These are phyloP conservation scores for Medicago ruthenica DNA, from an alignment of 306 rosid genomes.

Conservation along the genomic window DNA sequence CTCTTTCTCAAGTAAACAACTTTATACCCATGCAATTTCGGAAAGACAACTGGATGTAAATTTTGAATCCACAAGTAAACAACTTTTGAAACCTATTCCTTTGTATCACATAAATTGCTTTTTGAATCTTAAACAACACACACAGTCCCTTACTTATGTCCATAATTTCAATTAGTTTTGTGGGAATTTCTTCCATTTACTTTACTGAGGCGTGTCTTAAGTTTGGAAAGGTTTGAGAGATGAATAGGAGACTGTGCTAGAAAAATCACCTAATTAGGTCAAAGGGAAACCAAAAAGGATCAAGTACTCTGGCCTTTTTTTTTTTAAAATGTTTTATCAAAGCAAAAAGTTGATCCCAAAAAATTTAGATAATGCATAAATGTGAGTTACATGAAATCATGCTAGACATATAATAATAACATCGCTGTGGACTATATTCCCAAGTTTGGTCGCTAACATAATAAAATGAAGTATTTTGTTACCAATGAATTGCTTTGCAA, in stretches of 20 bases:
- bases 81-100: conserved; percentile 2
- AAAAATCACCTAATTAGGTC: background rate
- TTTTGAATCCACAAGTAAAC: background rate
- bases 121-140: background rate
- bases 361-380: background rate
- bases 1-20: conserved; percentile 16
- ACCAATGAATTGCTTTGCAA: background rate
- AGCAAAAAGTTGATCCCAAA: background rate
- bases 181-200: background rate
- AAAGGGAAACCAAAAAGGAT: background rate
- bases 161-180: background rate
- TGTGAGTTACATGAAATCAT: conserved; percentile 1
- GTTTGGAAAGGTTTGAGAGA: background rate
- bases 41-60: background rate
- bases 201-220: background rate
- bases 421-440: background rate
- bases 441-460: background rate
- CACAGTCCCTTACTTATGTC: background rate
- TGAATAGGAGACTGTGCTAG: background rate
- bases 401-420: background rate
- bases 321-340: background rate
- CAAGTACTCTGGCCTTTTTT: background rate
- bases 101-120: background rate
- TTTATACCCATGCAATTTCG: background rate
- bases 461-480: conserved; percentile 4